These are phyloP conservation scores for Annulohypoxylon bovei DNA, from an alignment of 495 filamentous ascomycete species.

Conservation along the genomic window DNA sequence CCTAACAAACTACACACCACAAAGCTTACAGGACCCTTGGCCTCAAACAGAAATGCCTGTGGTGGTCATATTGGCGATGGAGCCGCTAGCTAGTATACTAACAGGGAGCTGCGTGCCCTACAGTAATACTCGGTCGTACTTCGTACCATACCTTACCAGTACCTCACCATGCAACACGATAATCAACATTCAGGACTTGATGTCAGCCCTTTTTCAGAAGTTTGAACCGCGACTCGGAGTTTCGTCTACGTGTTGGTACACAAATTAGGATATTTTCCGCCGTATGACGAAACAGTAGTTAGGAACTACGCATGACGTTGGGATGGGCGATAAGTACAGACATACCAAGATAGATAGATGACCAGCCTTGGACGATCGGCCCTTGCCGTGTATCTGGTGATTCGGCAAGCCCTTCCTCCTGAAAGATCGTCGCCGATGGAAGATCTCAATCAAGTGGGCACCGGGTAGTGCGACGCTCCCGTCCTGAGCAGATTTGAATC, in stretches of 20 bases:
- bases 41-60: conserved; percentile 36
- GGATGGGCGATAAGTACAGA: background rate
- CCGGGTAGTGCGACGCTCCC: conserved; percentile 23
- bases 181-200: background rate
- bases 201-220: background rate
- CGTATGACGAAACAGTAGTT: conserved; percentile 38
- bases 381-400: conserved; percentile 33
- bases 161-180: conserved; percentile 9
- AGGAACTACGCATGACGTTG: conserved; percentile 22
- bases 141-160: background rate
- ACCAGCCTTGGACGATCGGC: conserved; percentile 22
- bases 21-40: conserved; percentile 32
- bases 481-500: conserved; percentile 31
- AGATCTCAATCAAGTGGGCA: conserved; percentile 44
- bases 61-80: conserved; percentile 24
- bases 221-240: conserved; percentile 21
- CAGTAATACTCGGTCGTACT: conserved; percentile 15
- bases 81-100: conserved; percentile 1
- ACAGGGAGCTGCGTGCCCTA: conserved; percentile 22
- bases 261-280: conserved; percentile 25
- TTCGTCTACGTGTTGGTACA: conserved; percentile 22
- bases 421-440: conserved; percentile 40
- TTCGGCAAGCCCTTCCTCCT: conserved; percentile 32
- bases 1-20: conserved; percentile 9
- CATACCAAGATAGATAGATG: background rate